These are phyloP conservation scores for Apiospora saccharicola DNA, from an alignment of 2,329 filamentous ascomycete species.

Conservation along the genomic window DNA sequence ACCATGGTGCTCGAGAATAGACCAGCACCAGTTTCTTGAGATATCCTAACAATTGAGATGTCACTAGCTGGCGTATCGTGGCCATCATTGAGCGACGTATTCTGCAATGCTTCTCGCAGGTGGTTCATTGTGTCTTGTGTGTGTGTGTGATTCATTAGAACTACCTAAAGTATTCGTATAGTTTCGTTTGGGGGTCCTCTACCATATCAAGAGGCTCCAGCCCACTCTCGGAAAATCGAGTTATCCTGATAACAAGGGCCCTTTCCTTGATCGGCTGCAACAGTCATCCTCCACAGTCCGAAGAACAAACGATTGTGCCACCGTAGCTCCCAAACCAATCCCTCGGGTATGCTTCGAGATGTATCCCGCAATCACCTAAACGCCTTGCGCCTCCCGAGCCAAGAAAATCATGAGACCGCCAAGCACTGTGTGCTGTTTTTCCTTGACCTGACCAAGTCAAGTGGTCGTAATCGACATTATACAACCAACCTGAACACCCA, in stretches of 20 bases:
- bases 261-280: neutral
- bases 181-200: neutral
- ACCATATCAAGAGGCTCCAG: neutral
- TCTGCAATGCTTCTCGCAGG: neutral
- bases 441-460: neutral
- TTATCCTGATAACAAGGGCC: neutral
- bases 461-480: neutral
- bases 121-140: neutral
- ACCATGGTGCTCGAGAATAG: neutral
- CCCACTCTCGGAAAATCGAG: too few species aligned
- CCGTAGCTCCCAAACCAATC: neutral
- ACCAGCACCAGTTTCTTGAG: neutral
- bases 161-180: neutral
- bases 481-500: neutral
- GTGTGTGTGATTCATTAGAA: neutral
- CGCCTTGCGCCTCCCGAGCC: neutral
- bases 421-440: neutral
- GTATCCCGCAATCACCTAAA: neutral
- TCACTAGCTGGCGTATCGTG: neutral
- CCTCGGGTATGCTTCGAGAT: neutral
- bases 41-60: neutral
- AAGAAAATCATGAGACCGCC: neutral
- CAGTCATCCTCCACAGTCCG: neutral
- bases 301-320: constrained; percentile 9
- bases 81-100: too few species aligned